These are phyloP conservation scores for Dryadomyces sulphureus DNA, from an alignment of 2,329 filamentous ascomycete genomes.

Conservation along the genomic window DNA sequence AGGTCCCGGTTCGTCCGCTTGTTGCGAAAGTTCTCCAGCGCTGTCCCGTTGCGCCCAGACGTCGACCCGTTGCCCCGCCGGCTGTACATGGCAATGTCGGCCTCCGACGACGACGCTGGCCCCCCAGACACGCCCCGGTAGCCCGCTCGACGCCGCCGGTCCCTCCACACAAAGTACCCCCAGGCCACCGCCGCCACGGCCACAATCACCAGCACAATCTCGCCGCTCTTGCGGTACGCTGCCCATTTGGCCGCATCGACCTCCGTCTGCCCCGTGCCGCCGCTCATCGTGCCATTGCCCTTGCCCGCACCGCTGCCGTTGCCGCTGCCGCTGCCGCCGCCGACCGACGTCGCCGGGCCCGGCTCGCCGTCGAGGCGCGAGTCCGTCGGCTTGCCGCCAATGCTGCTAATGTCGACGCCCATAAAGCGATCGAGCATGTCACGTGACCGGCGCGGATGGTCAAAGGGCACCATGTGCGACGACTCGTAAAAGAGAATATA, in stretches of 20 bases:
- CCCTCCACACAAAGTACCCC: constrained; percentile 57
- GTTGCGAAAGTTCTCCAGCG: constrained; percentile 31
- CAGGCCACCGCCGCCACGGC: constrained; percentile 56
- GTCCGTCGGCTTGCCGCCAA: constrained; percentile 67
- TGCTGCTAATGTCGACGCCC: constrained; percentile 76
- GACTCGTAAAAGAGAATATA: constrained; percentile 93
- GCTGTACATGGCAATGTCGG: constrained; percentile 7
- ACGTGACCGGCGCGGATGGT: constrained; percentile 69
- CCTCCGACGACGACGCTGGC: constrained; percentile 18
- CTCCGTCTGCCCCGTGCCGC: constrained; percentile 52
- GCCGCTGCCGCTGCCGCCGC: constrained; percentile 51
- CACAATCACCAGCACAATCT: constrained; percentile 72
- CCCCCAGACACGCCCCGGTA: constrained; percentile 36
- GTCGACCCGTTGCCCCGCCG: constrained; percentile 8
- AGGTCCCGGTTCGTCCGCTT: constrained; percentile 34
- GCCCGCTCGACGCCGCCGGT: constrained; percentile 33
- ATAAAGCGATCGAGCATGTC: constrained; percentile 98
- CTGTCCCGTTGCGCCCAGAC: constrained; percentile 18
- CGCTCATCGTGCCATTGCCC: constrained; percentile 40
- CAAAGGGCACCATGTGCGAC: constrained; percentile 96
- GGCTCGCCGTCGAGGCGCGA: constrained; percentile 77
- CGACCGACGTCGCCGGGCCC: constrained; percentile 61
- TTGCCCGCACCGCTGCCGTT: constrained; percentile 39
- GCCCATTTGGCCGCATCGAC: constrained; percentile 78
- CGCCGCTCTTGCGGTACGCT: constrained; percentile 77